phyloP scores from a whole-genome alignment of 2,329 filamentous ascomycete genomes.

The Aspergillus pseudoviridinutans region DNA sequence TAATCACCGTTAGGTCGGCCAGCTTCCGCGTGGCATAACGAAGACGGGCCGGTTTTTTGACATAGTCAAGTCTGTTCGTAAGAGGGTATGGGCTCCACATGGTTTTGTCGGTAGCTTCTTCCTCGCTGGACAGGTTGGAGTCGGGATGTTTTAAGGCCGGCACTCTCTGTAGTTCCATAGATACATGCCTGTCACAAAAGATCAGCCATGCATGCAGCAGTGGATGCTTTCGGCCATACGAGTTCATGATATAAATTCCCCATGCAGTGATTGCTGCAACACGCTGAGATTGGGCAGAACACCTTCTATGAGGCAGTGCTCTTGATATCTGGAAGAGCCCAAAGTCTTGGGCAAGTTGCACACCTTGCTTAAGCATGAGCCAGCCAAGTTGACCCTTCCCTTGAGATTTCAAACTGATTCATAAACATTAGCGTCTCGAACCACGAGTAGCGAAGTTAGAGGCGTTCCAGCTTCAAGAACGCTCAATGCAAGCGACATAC shows the following conservation, averaged over 20 bases:
- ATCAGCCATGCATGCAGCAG: constrained; percentile 5
- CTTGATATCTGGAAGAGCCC: constrained; percentile 21
- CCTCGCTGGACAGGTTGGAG: constrained; percentile 9
- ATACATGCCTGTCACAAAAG: constrained; percentile 23
- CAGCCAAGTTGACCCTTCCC: constrained; percentile 25
- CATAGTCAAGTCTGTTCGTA: constrained; percentile 24
- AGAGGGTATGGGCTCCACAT: constrained; percentile 33
- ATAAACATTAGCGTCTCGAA: constrained; percentile 12
- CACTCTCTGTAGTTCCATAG: constrained; percentile 21
- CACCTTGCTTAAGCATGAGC: constrained; percentile 30
- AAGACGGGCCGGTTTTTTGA: constrained; percentile 24
- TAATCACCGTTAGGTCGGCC: constrained; percentile 19
- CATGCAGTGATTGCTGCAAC: constrained; percentile 25
- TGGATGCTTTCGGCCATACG: constrained; percentile 12
- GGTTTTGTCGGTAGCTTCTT: constrained; percentile 12
- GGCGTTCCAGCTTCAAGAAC: neutral
- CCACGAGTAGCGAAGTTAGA: neutral
- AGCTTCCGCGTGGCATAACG: constrained; percentile 20
- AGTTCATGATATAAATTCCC: constrained; percentile 29
- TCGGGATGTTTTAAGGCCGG: constrained; percentile 18
- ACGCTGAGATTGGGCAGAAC: constrained; percentile 17
- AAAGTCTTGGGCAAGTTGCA: constrained; percentile 29
- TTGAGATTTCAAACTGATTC: constrained; percentile 23
- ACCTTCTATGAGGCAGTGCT: constrained; percentile 2
- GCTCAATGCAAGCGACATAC: constrained; percentile 18